Percentiles rank a stretch among this genome's conserved stretches.
Evolutionary conservation across 1,284 basidiomycete species (phyloP).

Genomic region (Cutaneotrichosporon curvatum): DNA sequence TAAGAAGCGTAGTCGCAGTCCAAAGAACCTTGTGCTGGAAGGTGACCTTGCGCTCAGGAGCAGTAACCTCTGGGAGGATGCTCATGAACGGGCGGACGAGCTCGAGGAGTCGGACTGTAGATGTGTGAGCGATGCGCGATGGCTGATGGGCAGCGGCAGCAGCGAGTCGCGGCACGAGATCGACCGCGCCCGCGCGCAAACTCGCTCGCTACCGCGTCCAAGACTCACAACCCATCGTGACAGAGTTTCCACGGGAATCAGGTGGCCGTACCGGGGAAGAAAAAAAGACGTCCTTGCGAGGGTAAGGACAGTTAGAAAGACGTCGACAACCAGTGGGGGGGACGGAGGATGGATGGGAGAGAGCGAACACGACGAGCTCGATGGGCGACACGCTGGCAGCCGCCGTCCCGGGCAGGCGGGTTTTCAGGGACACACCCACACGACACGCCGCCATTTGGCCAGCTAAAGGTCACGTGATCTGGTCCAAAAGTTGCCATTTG

Average conservation of each 20-base stretch:
- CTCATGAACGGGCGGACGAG: slow-evolving; percentile 92
- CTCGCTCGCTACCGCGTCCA: background rate
- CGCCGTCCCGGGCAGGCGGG: too few relatives aligned
- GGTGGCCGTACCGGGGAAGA: slow-evolving; percentile 13
- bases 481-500: too few relatives aligned
- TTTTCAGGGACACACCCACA: background rate
- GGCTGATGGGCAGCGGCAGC: background rate
- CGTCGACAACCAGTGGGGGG: background rate
- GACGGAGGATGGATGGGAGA: background rate
- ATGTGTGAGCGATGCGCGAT: background rate
- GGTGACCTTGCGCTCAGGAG: slow-evolving; percentile 90
- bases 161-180: background rate
- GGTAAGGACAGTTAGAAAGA: too few relatives aligned
- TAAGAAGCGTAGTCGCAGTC: slow-evolving; percentile 94
- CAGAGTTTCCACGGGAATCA: slow-evolving; percentile 16
- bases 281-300: slow-evolving; percentile 2
- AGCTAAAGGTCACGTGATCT: too few relatives aligned
- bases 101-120: slow-evolving; percentile 90
- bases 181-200: slow-evolving; percentile 1
- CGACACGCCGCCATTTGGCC: background rate
- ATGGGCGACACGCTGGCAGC: slow-evolving; percentile 7
- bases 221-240: slow-evolving; percentile 39
- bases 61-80: slow-evolving; percentile 88
- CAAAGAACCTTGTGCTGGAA: slow-evolving; percentile 96
- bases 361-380: background rate